Conservation (phyloP, 345 rosid genomes). For the Cardiospermum halicacabum region DNA sequence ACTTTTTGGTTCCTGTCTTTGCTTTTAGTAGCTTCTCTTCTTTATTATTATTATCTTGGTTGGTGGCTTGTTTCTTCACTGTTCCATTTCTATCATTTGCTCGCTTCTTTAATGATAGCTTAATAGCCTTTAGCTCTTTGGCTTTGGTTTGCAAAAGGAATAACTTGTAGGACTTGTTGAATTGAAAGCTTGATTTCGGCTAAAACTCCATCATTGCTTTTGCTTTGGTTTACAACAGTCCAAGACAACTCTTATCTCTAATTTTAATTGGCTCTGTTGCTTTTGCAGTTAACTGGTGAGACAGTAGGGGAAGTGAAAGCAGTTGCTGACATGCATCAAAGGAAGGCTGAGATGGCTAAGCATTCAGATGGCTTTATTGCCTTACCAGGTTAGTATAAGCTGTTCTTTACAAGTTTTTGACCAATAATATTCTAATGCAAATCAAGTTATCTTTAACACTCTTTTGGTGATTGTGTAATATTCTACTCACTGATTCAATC, state of each 20-base stretch:
- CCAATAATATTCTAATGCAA: constrained; percentile 21
- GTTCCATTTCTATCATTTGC: constrained; percentile 5
- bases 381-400: constrained; percentile 81
- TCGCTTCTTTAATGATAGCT: constrained; percentile 12
- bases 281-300: constrained; percentile 93
- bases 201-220: constrained; percentile 54
- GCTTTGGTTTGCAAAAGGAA: constrained; percentile 13
- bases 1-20: constrained; percentile 10
- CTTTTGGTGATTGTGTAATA: no score
- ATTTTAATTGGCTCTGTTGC: constrained; percentile 18
- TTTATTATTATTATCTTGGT: background rate
- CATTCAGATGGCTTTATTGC: constrained; percentile 99
- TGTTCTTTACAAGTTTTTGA: constrained; percentile 13
- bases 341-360: constrained; percentile 99
- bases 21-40: constrained; percentile 12
- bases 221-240: constrained; percentile 43
- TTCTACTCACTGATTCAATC: no score
- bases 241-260: constrained; percentile 14
- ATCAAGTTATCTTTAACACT: constrained; percentile 14
- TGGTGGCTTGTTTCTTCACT: background rate
- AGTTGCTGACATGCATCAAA: constrained; percentile 98
- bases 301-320: constrained; percentile 99
- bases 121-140: constrained; percentile 17
- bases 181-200: constrained; percentile 29
- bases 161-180: constrained; percentile 20